phyloP scores from a whole-genome alignment of 2,329 filamentous ascomycete genomes.

The Penicillium sp. region DNA sequence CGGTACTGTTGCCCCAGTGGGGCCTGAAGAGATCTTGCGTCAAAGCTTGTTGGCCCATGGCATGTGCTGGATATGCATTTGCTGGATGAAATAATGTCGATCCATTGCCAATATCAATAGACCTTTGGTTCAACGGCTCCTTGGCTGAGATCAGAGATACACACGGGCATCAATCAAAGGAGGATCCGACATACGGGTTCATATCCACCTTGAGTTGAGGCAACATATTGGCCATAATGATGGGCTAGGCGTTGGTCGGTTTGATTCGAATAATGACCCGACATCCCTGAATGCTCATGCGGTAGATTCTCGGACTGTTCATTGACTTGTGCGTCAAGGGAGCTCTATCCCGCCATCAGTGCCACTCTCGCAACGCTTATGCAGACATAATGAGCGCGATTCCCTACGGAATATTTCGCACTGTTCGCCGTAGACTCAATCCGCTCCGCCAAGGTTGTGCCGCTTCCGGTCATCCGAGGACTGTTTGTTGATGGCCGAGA shows the following conservation, averaged over 20 bases:
- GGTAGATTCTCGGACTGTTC: conserved; percentile 12
- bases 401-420: conserved; percentile 29
- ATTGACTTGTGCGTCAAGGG: conserved; percentile 20
- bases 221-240: conserved; percentile 2
- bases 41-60: conserved; percentile 1
- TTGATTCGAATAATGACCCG: conserved; percentile 21
- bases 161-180: not conserved
- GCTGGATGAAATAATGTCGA: conserved; percentile 1
- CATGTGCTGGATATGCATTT: conserved; percentile 4
- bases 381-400: conserved; percentile 22
- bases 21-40: not conserved
- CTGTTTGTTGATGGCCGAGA: conserved; percentile 26
- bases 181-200: conserved; percentile 7
- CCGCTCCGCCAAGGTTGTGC: conserved; percentile 13
- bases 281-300: conserved; percentile 15
- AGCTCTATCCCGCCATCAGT: conserved; percentile 30
- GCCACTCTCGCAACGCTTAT: conserved; percentile 18
- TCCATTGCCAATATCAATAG: not conserved
- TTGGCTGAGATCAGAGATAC: not conserved
- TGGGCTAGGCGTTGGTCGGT: conserved; percentile 7
- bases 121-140: too few relatives aligned
- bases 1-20: conserved; percentile 1
- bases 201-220: conserved; percentile 1
- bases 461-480: conserved; percentile 10
- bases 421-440: conserved; percentile 17